Base-by-base conservation (phyloP, 1,139 yeast genomes). In the Geotrichum bryndzae region DNA sequence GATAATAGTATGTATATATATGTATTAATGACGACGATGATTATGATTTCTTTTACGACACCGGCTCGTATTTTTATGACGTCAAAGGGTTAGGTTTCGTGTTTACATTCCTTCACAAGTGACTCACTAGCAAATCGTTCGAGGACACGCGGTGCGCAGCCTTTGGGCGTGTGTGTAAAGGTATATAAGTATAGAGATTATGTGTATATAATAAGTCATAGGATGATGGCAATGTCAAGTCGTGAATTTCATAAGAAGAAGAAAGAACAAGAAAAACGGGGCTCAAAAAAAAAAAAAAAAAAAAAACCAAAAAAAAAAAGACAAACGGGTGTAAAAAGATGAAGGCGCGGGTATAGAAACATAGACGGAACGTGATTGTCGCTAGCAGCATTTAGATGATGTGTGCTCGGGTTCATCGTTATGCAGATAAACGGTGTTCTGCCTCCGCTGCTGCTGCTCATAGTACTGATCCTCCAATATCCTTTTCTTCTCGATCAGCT, bases 381-480 rank as follows among this genome's bases (percentile, higher is more conserved):
- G 18, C 59, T 54, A 62, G 54, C 64, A 62, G 57, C 64, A 62
- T 25, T 59, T 62, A 1, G 64, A 62, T 15, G 58, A 23, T 1
- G 64, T 18, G 23, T 53, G 31, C 63, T 71, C 73, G 10, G 69
- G 69, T 53, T 72, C 74, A 38, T 72, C 75, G 50, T 67, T 70
- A 64, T 72, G 74, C 57, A 72, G 68, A 62, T 71, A 72, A 31
- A 72, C 65, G n/a, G 73, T 70, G 51, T 60, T 59, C 54, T 69
- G 73, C 41, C 70, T 61, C 29, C 68, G 66, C 51, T 65, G 65
- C 62, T 66, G 68, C 61, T 64, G 67, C 62, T 68, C 68, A 56
- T 63, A 62, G 63, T 67, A 68, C 51, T 66, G 60, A 54, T 68
- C 64, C 62, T 68, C 66, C 61, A 68, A 51, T 48, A 63, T 54